Evolutionary conservation across 164 flowering plant genomes (phyloP).

Genomic region (Pachysandra terminalis): DNA sequence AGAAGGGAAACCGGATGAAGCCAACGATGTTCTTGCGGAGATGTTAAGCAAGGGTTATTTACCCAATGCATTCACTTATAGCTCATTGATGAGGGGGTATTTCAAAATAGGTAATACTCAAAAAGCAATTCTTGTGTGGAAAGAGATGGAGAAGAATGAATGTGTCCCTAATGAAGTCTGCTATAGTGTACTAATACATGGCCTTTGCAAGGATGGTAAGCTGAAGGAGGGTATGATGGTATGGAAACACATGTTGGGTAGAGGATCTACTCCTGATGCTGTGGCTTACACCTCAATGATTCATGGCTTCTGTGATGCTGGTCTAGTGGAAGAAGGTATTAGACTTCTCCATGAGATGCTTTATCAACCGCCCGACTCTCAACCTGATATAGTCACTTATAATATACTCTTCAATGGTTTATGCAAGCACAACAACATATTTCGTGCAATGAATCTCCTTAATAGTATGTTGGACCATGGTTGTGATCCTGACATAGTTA

Average conservation of each 20-base stretch:
- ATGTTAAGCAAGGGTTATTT: conserved; percentile 50
- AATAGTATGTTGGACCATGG: conserved; percentile 64
- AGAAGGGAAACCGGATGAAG: conserved; percentile 53
- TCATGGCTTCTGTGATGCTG: conserved; percentile 67
- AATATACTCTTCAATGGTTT: conserved; percentile 69
- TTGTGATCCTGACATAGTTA: conserved; percentile 69
- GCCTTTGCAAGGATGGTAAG: conserved; percentile 63
- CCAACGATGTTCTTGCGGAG: conserved; percentile 41
- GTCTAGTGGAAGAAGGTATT: conserved; percentile 60
- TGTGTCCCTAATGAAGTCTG: conserved; percentile 44
- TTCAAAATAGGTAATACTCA: conserved; percentile 46
- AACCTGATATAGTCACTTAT: conserved; percentile 79
- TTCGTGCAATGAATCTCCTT: conserved; percentile 63
- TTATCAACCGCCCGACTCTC: conserved; percentile 37
- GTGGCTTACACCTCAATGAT: conserved; percentile 82
- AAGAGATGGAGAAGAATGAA: conserved; percentile 46
- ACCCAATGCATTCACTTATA: conserved; percentile 71
- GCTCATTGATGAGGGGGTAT: conserved; percentile 76
- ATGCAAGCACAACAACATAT: conserved; percentile 47
- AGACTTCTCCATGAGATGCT: conserved; percentile 72
- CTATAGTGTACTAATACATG: conserved; percentile 73
- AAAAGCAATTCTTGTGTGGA: conserved; percentile 68
- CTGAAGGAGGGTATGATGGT: conserved; percentile 59
- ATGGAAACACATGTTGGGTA: conserved; percentile 70
- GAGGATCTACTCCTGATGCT: conserved; percentile 65